phyloP scores from a whole-genome alignment of 108 stramenopile genomes.

The Discostella pseudostelligera region DNA sequence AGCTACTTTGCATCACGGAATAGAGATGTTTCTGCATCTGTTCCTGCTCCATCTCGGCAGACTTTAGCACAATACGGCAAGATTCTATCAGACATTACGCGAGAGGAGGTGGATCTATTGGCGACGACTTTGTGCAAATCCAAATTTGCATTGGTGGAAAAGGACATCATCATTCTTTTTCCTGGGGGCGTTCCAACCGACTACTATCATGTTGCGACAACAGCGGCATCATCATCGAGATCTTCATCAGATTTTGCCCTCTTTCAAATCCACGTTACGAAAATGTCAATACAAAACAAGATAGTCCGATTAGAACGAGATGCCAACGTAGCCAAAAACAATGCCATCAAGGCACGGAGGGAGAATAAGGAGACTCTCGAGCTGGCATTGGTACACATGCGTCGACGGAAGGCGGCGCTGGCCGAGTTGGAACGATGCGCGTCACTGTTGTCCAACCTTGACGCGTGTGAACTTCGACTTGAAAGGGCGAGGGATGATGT shows the following conservation, averaged over 20 bases:
- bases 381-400: constrained; percentile 31
- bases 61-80: background rate
- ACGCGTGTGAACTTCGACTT: constrained; percentile 33
- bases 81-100: constrained; percentile 17
- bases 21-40: background rate
- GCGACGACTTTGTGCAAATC: constrained; percentile 25
- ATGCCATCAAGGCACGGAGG: constrained; percentile 22
- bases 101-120: constrained; percentile 26
- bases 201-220: background rate
- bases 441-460: constrained; percentile 24
- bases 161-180: constrained; percentile 27
- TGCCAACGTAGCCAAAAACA: constrained; percentile 21
- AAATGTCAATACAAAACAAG: constrained; percentile 18
- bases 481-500: constrained; percentile 35
- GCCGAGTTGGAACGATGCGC: constrained; percentile 40
- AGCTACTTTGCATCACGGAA: background rate
- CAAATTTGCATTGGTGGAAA: constrained; percentile 23
- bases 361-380: constrained; percentile 1
- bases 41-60: background rate
- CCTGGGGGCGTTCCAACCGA: constrained; percentile 28
- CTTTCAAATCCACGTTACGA: constrained; percentile 36
- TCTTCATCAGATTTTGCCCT: constrained; percentile 27
- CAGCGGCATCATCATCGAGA: background rate
- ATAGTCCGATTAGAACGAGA: constrained; percentile 26
- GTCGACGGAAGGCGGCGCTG: constrained; percentile 29